Conservation (phyloP, 176 grass and related monocot species). For the Juncus effusus region DNA sequence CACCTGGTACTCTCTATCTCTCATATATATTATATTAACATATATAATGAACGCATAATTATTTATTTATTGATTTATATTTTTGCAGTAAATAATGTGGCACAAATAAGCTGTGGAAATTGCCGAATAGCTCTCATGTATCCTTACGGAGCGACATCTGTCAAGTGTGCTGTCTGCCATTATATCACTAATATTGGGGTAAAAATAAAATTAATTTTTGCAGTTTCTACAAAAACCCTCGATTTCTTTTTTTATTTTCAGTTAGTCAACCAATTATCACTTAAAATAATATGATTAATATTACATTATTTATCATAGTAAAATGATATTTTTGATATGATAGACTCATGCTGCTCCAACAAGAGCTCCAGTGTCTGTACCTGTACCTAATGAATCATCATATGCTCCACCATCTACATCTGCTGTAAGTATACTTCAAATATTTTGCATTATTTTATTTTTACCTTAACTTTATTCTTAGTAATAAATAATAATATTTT, state of each 20-base stretch:
- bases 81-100: constrained; percentile 59
- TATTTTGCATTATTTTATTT: no score
- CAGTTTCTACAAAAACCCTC: constrained; percentile 1
- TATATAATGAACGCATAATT: not conserved
- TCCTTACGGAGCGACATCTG: constrained; percentile 80
- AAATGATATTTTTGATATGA: not conserved
- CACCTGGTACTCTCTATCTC: constrained; percentile 39
- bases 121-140: constrained; percentile 84
- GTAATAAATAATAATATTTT: constrained; percentile 28
- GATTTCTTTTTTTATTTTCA: not conserved
- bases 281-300: not conserved
- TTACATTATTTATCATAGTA: no score
- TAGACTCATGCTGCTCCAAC: not conserved
- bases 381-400: constrained; percentile 40
- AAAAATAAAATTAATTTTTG: not conserved
- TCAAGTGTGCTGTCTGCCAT: constrained; percentile 86
- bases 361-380: not conserved
- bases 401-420: constrained; percentile 49
- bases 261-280: not conserved
- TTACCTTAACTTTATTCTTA: not conserved
- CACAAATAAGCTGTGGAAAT: constrained; percentile 57
- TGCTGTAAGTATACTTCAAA: constrained; percentile 42
- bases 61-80: constrained; percentile 21
- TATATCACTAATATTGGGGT: constrained; percentile 71
- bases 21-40: not conserved